These are phyloP conservation scores for Thielaviopsis ethacetica DNA, from an alignment of 2,329 filamentous ascomycete species.

Conservation along the genomic window DNA sequence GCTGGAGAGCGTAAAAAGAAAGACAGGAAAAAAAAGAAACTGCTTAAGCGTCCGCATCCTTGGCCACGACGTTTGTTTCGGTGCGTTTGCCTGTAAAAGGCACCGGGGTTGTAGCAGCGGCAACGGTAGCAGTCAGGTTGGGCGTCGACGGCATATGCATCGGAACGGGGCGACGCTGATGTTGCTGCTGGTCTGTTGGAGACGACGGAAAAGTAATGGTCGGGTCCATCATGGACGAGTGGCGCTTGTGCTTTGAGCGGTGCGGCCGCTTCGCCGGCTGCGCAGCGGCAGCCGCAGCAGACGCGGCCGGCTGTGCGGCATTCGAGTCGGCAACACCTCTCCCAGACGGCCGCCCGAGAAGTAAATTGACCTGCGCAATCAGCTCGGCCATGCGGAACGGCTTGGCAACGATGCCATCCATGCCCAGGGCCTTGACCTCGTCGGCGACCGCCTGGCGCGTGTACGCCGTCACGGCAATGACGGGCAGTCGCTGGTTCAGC, in stretches of 20 bases:
- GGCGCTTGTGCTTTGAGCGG: not conserved
- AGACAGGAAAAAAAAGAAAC: no score
- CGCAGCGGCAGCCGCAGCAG: not conserved
- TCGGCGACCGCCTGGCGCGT: conserved; percentile 34
- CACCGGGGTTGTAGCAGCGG: no score
- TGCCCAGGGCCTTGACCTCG: conserved; percentile 1
- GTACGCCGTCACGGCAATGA: conserved; percentile 73
- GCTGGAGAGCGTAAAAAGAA: no score
- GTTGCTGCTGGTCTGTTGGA: no score
- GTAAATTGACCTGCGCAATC: conserved; percentile 47
- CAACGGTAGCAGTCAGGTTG: not conserved
- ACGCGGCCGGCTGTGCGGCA: no score
- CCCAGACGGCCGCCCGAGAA: conserved; percentile 25
- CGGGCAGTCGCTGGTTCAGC: conserved; percentile 51
- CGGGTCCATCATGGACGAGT: not conserved
- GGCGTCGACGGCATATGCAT: conserved; percentile 1
- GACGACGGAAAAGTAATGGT: no score
- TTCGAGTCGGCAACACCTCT: not conserved
- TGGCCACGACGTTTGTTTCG: no score
- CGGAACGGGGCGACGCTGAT: not conserved
- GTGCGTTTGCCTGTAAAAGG: no score
- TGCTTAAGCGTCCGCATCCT: no score
- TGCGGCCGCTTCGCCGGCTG: not conserved
- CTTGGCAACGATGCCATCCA: conserved; percentile 65
- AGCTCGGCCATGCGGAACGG: conserved; percentile 63